These are phyloP conservation scores for Cyberlindnera misumaiensis DNA, from an alignment of 805 yeast species.

Conservation along the genomic window DNA sequence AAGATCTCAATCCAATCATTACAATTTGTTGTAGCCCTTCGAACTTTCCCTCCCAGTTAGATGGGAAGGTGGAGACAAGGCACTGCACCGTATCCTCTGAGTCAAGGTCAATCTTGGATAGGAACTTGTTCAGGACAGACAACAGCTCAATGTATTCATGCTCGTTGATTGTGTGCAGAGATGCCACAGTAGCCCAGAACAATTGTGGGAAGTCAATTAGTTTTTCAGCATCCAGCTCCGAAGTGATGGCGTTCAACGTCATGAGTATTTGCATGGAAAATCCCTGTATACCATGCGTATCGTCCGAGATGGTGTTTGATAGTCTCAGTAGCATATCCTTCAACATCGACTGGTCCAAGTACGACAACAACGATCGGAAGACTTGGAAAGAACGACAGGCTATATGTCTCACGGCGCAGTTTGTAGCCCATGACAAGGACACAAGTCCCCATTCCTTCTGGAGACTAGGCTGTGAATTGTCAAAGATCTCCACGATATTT, in stretches of 20 bases:
- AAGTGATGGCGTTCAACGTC: constrained; percentile 90
- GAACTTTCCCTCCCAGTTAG: constrained; percentile 92
- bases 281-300: constrained; percentile 84
- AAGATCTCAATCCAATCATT: constrained; percentile 76
- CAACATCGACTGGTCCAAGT: constrained; percentile 80
- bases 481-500: constrained; percentile 52
- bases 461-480: constrained; percentile 39
- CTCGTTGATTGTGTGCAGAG: constrained; percentile 84
- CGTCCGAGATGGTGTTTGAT: constrained; percentile 90
- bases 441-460: constrained; percentile 82
- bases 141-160: constrained; percentile 87
- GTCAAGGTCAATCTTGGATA: constrained; percentile 80
- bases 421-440: constrained; percentile 90
- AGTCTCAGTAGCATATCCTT: constrained; percentile 90
- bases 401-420: constrained; percentile 93
- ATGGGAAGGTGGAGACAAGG: constrained; percentile 80
- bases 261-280: constrained; percentile 95
- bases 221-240: constrained; percentile 72
- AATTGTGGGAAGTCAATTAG: constrained; percentile 85
- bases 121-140: constrained; percentile 73
- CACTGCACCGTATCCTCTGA: constrained; percentile 81
- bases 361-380: constrained; percentile 75
- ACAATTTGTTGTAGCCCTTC: constrained; percentile 80
- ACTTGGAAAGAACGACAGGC: constrained; percentile 96
- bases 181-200: constrained; percentile 93